Evolutionary conservation across 495 filamentous ascomycete genomes (phyloP), one percentile per base, ranked within the genome.

Genomic region (Sordaria brevicollis): DNA sequence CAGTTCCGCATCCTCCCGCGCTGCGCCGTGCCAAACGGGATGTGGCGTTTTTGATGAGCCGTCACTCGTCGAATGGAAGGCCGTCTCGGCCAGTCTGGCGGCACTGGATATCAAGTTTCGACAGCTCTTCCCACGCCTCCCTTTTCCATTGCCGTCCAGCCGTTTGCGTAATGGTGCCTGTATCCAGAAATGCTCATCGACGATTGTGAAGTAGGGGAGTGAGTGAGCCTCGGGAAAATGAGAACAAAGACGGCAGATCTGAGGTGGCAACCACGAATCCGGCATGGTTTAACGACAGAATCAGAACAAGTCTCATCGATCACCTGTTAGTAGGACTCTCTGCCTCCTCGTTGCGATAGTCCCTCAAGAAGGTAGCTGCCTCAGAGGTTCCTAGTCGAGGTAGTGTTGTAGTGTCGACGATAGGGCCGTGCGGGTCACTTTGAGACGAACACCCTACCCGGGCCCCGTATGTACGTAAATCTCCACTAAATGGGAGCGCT

Each of bases 1-100:
- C 15, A 13, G 21, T 33, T 62, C 78, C 81, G 67, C 80, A 78
- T 62, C 74, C 81, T 65, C 78, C 81, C 72, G 65, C 70, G 66
- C 67, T 67, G 31, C 67, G 70, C 65, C 36, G 36, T 41, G 35
- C 70, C 19, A 68, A 31, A 68, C 69, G 72, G 70, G 57, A 73
- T 66, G 72, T 73, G 72, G 72, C 70, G 54, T 68, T 71, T 69
- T 71, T 65, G 11, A 19, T 37, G 65, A 62, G 29, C 25, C 70
- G 25, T 73, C 25, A 73, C 66, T 62, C 25, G 49, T 62, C 49
- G 13, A 31, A 31, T 62, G 25, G 49, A 33, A 31, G 29, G 15
- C 11, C 49, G 29, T 57, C 21, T 57, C 49, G 49, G 49, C 43
- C 43, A 54, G 19, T 31, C 49, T 73, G 72, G 72, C 70, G 35